Evolutionary conservation across 495 filamentous ascomycete species (phyloP).

Genomic region (Lasiosphaeris hirsuta): DNA sequence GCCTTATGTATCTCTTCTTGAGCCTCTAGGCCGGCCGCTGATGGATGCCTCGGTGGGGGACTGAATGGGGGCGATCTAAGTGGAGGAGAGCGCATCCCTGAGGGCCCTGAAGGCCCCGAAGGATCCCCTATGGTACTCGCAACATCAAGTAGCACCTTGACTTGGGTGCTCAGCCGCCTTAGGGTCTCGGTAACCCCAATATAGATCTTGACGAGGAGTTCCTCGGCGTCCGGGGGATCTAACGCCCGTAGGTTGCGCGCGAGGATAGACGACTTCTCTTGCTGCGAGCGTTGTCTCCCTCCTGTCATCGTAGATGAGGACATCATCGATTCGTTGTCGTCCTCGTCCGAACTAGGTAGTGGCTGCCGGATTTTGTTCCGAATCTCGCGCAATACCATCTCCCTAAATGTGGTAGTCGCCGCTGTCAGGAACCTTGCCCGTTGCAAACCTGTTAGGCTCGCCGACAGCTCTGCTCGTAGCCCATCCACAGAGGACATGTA

Average conservation of each 20-base stretch:
- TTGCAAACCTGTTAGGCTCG: conserved; percentile 72
- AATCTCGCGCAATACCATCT: conserved; percentile 82
- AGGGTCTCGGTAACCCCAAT: conserved; percentile 82
- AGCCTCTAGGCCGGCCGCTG: conserved; percentile 34
- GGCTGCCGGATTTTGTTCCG: conserved; percentile 79
- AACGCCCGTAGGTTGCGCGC: conserved; percentile 89
- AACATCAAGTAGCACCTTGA: conserved; percentile 93
- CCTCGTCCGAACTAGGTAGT: conserved; percentile 86
- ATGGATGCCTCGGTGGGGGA: conserved; percentile 35
- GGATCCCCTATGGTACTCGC: conserved; percentile 67
- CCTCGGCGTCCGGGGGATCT: conserved; percentile 79
- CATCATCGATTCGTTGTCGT: conserved; percentile 86
- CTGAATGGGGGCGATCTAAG: conserved; percentile 49
- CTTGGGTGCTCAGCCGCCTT: conserved; percentile 79
- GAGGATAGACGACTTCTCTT: conserved; percentile 84
- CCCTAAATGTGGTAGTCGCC: conserved; percentile 81
- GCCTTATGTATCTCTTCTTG: conserved; percentile 83
- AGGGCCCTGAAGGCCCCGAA: conserved; percentile 7
- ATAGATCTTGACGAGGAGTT: conserved; percentile 79
- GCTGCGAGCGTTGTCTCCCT: conserved; percentile 66
- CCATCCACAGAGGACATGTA: conserved; percentile 68
- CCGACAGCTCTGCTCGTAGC: conserved; percentile 63
- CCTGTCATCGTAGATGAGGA: conserved; percentile 77
- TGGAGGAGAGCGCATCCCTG: conserved; percentile 44
- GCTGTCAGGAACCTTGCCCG: conserved; percentile 72